Base-by-base conservation (phyloP, 345 rosid genomes). In the Eucalyptus dawsonii region DNA sequence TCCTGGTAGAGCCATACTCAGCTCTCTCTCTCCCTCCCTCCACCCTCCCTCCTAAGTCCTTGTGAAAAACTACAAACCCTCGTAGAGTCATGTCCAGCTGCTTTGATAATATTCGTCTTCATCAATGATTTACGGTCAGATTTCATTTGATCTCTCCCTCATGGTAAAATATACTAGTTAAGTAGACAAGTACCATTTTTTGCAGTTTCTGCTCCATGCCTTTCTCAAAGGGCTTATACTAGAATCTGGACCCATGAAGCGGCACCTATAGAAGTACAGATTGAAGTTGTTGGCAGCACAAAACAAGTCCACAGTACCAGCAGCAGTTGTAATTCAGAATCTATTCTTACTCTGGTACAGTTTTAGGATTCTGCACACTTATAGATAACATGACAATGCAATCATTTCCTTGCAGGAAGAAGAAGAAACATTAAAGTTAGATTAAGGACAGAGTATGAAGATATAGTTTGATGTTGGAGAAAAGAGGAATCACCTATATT, bases 281-380 rank as follows among this genome's bases (percentile, higher is more conserved):
- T 87, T 87, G 60, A 87, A 13, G 65, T 44, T 72, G 91, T 72
- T 86, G 67, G 83, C 88, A 87, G 89, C 89, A 54, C 69, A 88
- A 34, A 51, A 40, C 42, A 86, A 87, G 80, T 25, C 37, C 65
- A 34, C 22, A 17, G 49, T 62, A 89, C 88, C 49, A 90, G 80
- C 34, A 40, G 60, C 53, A 60, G n/a, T 34, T 76, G 14, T 34
- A 87, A 88, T 44, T 60, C 88, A 76, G 42, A 87, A 91, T 88
- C 83, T 86, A 86, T 91, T 91, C 93, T 91, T 94, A 97, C 99
- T 94, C 97, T 72, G 99, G 97, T 87, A 96, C 81, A 86, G 95
- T 92, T 87, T 90, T 94, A 87, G 98, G 98, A 93, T 95, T 94
- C 87, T 89, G 72, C 81, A 86, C 86, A 91, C 92, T 65, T 89